These are phyloP conservation scores for Phragmites australis DNA, from an alignment of 176 grass and related monocot species.

Conservation along the genomic window DNA sequence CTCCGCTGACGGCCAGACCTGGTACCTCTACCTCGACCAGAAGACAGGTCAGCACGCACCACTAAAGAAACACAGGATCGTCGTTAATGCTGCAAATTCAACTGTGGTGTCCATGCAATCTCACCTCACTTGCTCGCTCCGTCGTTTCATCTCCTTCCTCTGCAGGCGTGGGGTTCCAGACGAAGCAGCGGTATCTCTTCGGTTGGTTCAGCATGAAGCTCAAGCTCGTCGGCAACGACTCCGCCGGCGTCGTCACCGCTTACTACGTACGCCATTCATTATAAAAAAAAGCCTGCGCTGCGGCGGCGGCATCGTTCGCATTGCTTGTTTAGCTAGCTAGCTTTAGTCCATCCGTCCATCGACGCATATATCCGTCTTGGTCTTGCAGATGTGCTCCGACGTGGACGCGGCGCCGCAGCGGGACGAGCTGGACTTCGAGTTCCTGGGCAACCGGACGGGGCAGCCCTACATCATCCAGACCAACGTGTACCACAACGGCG, in stretches of 20 bases:
- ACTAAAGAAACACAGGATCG: too few species aligned
- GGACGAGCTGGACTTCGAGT: slow-evolving; percentile 96
- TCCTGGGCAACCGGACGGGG: slow-evolving; percentile 92
- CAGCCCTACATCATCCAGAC: slow-evolving; percentile 97
- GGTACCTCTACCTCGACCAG: slow-evolving; percentile 93
- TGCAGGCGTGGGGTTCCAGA: slow-evolving; percentile 89
- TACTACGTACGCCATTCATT: slow-evolving; percentile 68
- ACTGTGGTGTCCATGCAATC: too few species aligned
- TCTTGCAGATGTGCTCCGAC: slow-evolving; percentile 91
- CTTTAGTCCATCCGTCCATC: background rate
- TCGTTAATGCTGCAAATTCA: background rate
- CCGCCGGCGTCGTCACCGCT: slow-evolving; percentile 87
- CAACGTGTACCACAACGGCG: slow-evolving; percentile 86
- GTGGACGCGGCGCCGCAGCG: slow-evolving; percentile 68
- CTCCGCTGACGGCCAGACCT: slow-evolving; percentile 89
- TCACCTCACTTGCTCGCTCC: background rate
- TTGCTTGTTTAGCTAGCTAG: background rate
- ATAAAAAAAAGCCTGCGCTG: too few species aligned
- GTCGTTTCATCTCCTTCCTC: background rate
- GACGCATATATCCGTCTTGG: too few species aligned
- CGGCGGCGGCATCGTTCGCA: too few species aligned
- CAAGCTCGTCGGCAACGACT: slow-evolving; percentile 93
- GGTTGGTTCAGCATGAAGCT: slow-evolving; percentile 99
- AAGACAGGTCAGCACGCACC: slow-evolving; percentile 50
- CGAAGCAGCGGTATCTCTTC: slow-evolving; percentile 69